Percentiles rank a stretch among this genome's conserved stretches.
Conservation (phyloP, 2,329 filamentous ascomycete species). For the Scopulariopsis brevicaulis region DNA sequence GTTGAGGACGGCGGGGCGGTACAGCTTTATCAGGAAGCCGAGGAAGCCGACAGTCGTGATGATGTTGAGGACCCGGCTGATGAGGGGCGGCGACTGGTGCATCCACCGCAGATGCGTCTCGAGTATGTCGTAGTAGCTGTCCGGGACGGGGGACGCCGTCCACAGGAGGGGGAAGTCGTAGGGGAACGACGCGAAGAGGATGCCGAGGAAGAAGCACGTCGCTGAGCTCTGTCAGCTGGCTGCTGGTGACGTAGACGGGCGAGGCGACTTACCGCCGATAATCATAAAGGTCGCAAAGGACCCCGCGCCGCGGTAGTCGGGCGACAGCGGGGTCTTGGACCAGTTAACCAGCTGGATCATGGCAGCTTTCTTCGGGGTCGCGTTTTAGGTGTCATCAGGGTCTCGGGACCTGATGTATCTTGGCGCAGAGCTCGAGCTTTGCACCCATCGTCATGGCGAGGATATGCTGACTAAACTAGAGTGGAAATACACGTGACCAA, state of each 20-base stretch:
- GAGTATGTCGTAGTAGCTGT: slow-evolving; percentile 68
- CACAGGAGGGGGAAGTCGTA: slow-evolving; percentile 91
- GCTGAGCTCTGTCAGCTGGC: slow-evolving; percentile 24
- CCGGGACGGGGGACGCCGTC: slow-evolving; percentile 53
- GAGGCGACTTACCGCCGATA: slow-evolving; percentile 65
- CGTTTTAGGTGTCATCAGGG: slow-evolving; percentile 6
- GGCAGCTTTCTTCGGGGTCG: not conserved
- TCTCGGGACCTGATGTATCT: not conserved
- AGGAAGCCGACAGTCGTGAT: slow-evolving; percentile 77
- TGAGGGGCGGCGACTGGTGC: slow-evolving; percentile 82
- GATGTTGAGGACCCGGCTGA: slow-evolving; percentile 88
- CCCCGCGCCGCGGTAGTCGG: slow-evolving; percentile 45
- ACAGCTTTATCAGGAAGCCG: slow-evolving; percentile 89
- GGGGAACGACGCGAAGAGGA: slow-evolving; percentile 91
- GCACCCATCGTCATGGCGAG: not conserved
- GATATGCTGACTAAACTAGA: not conserved
- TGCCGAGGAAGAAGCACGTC: slow-evolving; percentile 94
- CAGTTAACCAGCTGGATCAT: slow-evolving; percentile 32
- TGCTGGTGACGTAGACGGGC: not conserved
- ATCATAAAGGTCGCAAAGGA: slow-evolving; percentile 97
- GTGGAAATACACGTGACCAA: not conserved
- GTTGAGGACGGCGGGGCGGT: slow-evolving; percentile 86
- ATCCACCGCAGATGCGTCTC: slow-evolving; percentile 86
- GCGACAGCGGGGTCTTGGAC: slow-evolving; percentile 45
- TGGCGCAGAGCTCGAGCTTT: not conserved